Conservation (phyloP, 805 yeast genomes). For the Maudiozyma turicensis region DNA sequence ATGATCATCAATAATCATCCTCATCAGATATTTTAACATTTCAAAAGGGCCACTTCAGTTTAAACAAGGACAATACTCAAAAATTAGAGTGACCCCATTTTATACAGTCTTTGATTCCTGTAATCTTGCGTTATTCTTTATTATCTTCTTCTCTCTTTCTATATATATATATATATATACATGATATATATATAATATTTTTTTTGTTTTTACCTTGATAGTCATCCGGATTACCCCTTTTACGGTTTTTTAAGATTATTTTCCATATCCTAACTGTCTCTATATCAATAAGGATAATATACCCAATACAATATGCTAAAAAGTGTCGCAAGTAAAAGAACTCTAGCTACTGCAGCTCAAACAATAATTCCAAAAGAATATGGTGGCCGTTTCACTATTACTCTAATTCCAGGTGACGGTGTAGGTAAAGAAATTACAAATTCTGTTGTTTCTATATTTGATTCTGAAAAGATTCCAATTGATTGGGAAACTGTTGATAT, state of each 20-base stretch:
- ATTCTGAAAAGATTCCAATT: slow-evolving; percentile 79
- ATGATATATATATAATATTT: background rate
- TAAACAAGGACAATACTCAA: background rate
- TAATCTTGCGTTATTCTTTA: background rate
- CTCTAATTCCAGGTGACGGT: slow-evolving; percentile 97
- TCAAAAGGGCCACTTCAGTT: background rate
- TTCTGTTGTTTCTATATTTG: slow-evolving; percentile 84
- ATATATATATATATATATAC: background rate
- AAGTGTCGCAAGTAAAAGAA: slow-evolving; percentile 26
- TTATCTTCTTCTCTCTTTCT: background rate
- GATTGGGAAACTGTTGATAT: slow-evolving; percentile 85
- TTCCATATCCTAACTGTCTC: background rate
- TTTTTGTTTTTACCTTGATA: background rate
- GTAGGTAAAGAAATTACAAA: slow-evolving; percentile 93
- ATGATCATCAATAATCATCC: no score
- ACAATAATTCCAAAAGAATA: slow-evolving; percentile 74
- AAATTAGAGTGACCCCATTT: background rate
- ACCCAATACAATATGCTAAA: slow-evolving; percentile 22
- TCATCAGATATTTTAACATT: no score
- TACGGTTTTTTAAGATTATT: background rate
- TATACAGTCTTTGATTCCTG: background rate
- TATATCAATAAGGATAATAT: background rate
- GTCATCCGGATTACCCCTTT: no score
- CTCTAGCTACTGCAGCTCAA: slow-evolving; percentile 52
- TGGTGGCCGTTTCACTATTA: slow-evolving; percentile 91